A percentile compares a stretch with the other conserved stretches of the same genome.
phyloP scores from a whole-genome alignment of 2,329 filamentous ascomycete genomes.

The Aspergillus spinulosporus region DNA sequence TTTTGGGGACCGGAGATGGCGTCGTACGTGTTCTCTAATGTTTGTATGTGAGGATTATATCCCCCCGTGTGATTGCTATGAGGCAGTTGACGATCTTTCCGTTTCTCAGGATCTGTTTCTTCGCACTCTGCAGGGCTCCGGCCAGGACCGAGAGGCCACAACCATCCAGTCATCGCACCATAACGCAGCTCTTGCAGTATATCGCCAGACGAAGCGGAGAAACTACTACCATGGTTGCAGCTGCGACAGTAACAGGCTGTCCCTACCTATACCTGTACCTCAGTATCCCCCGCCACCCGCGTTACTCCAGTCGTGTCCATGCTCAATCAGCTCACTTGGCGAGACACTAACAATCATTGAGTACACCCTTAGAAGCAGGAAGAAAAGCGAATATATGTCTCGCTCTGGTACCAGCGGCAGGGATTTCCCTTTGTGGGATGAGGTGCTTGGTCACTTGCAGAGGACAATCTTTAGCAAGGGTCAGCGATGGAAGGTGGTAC shows the following conservation, averaged over 20 bases:
- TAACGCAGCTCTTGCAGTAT: conserved; percentile 22
- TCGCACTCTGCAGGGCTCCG: neutral
- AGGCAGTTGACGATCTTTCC: conserved; percentile 27
- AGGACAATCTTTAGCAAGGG: no score
- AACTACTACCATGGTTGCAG: conserved; percentile 26
- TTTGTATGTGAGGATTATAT: conserved; percentile 20
- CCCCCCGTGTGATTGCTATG: conserved; percentile 24
- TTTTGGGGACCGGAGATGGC: conserved; percentile 15
- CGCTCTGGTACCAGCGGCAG: neutral
- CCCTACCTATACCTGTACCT: conserved; percentile 27
- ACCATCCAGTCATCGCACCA: conserved; percentile 37
- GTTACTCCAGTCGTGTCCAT: neutral
- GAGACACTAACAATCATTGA: neutral
- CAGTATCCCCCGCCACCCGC: conserved; percentile 14
- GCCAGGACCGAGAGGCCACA: conserved; percentile 23
- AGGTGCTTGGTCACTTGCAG: no score
- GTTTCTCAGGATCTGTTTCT: neutral
- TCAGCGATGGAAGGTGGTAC: no score
- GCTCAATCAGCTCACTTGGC: neutral
- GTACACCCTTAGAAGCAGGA: neutral
- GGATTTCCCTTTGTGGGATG: no score
- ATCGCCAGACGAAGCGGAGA: conserved; percentile 26
- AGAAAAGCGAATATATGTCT: neutral
- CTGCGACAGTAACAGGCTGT: conserved; percentile 27
- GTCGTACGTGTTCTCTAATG: conserved; percentile 20